A percentile compares a stretch with the other conserved stretches of the same genome.
Evolutionary conservation across 257 asterid species (phyloP).

Genomic region (Solanum medicagineum): DNA sequence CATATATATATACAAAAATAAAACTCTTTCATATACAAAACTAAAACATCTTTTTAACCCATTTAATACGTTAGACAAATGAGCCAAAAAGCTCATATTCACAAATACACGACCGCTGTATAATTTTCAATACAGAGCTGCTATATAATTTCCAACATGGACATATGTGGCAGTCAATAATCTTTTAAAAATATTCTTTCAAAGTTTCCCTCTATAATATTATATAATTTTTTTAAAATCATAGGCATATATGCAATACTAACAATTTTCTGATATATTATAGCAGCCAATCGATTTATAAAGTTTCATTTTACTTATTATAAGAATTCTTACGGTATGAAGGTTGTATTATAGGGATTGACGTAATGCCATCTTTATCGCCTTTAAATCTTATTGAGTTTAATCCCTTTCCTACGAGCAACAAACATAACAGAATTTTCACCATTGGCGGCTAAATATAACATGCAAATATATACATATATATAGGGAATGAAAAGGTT

Average conservation of each 20-base stretch:
- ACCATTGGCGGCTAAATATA: neutral
- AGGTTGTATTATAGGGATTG: conserved; percentile 1
- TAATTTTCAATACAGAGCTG: neutral
- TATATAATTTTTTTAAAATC: neutral
- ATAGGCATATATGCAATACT: neutral
- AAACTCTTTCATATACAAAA: neutral
- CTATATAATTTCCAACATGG: neutral
- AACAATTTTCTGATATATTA: neutral
- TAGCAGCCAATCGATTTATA: neutral
- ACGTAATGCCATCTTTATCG: conserved; percentile 52
- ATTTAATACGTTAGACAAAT: neutral
- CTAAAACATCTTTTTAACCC: neutral
- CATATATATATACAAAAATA: no score
- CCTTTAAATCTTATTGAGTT: conserved; percentile 44
- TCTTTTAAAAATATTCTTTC: neutral
- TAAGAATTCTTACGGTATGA: neutral
- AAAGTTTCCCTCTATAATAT: neutral
- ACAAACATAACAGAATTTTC: neutral
- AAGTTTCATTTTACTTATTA: neutral
- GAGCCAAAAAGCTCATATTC: neutral
- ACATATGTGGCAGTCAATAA: neutral
- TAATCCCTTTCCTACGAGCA: conserved; percentile 48
- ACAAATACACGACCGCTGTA: neutral
- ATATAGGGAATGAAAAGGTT: neutral
- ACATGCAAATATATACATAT: neutral